These are phyloP conservation scores for Fusarium goolgardi DNA, from an alignment of 2,329 filamentous ascomycete genomes.

Conservation along the genomic window DNA sequence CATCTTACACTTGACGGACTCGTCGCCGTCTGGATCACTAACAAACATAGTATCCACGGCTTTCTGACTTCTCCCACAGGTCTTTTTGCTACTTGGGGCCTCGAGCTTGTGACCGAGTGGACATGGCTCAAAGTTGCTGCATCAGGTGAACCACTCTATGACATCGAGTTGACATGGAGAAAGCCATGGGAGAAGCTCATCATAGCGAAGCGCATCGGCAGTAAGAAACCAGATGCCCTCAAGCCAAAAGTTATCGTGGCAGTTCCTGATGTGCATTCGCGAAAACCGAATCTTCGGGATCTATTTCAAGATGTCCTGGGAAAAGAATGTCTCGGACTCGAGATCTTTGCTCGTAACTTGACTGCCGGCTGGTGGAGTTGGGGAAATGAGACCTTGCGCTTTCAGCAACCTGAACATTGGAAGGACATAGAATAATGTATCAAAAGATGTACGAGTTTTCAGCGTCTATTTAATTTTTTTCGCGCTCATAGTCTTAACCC, in stretches of 20 bases:
- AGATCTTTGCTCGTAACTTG: slow-evolving; percentile 80
- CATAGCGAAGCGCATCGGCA: slow-evolving; percentile 63
- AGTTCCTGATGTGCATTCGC: slow-evolving; percentile 80
- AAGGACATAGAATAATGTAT: slow-evolving; percentile 24
- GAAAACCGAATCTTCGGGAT: slow-evolving; percentile 77
- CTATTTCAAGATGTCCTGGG: slow-evolving; percentile 69
- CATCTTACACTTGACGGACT: slow-evolving; percentile 66
- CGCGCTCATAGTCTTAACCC: slow-evolving; percentile 39
- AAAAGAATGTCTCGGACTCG: slow-evolving; percentile 68
- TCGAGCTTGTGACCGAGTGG: slow-evolving; percentile 77
- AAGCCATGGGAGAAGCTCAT: slow-evolving; percentile 83
- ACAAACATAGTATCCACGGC: slow-evolving; percentile 70
- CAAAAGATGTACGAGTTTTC: slow-evolving; percentile 25
- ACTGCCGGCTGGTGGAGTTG: slow-evolving; percentile 82
- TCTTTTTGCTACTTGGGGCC: slow-evolving; percentile 74
- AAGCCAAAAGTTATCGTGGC: slow-evolving; percentile 70
- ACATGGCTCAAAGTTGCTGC: slow-evolving; percentile 80
- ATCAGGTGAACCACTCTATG: slow-evolving; percentile 71
- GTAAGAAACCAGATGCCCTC: slow-evolving; percentile 39
- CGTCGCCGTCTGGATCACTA: slow-evolving; percentile 82
- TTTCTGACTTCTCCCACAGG: slow-evolving; percentile 64
- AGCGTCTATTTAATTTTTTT: slow-evolving; percentile 43
- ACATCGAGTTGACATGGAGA: slow-evolving; percentile 71
- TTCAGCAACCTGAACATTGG: slow-evolving; percentile 71
- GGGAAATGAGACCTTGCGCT: slow-evolving; percentile 79